These are phyloP conservation scores for Phytopythium sindhum DNA, from an alignment of 352 stramenopile genomes.

Conservation along the genomic window DNA sequence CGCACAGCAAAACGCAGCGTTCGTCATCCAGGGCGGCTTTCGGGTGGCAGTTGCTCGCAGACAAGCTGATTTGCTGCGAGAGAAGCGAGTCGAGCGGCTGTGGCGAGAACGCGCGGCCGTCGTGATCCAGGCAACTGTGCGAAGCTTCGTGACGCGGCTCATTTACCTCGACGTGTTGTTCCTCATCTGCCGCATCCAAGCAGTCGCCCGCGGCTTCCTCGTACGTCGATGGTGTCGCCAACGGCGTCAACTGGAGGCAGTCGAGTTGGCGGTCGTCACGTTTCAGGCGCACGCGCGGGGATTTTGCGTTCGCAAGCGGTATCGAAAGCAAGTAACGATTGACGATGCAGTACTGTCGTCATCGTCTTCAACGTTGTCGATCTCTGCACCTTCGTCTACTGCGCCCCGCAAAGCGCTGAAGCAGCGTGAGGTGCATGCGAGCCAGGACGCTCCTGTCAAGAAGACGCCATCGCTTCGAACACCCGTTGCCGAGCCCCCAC, in stretches of 20 bases:
- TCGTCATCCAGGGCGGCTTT: constrained; percentile 40
- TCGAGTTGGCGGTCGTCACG: constrained; percentile 7
- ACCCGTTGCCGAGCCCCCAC: constrained; percentile 2
- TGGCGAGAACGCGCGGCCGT: constrained; percentile 28
- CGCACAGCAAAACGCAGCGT: constrained; percentile 29
- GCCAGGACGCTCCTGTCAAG: not conserved
- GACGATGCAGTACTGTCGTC: not conserved
- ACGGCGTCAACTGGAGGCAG: not conserved
- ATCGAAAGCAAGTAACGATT: not conserved
- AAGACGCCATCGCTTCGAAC: not conserved
- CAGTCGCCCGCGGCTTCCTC: constrained; percentile 57
- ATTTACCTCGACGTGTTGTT: constrained; percentile 84
- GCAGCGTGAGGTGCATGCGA: not conserved
- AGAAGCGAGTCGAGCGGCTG: constrained; percentile 9
- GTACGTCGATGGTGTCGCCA: constrained; percentile 23
- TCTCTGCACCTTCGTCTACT: not conserved
- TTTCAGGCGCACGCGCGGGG: constrained; percentile 51
- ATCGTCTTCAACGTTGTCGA: not conserved
- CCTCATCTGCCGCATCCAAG: constrained; percentile 76
- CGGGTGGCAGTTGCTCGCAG: constrained; percentile 26
- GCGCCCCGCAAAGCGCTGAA: not conserved
- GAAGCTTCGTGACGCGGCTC: constrained; percentile 58
- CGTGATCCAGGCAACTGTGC: constrained; percentile 50
- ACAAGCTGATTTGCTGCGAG: constrained; percentile 12
- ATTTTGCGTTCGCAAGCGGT: constrained; percentile 18